Evolutionary conservation across 129 eudicot genomes (phyloP).

Genomic region (Artemisia tridentata): DNA sequence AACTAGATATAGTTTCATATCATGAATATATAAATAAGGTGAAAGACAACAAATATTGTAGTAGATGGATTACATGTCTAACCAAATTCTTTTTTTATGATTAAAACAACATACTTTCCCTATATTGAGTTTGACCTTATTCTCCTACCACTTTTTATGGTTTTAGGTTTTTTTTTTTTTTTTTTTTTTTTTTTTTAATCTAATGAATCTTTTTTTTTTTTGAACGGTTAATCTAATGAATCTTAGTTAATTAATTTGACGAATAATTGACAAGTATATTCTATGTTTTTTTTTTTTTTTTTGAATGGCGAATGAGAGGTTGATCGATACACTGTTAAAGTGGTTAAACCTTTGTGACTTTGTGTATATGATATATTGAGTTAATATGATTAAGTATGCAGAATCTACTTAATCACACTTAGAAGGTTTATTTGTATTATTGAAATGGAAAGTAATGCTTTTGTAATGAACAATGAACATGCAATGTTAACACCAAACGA

Average conservation of each 20-base stretch:
- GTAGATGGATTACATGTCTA: conserved; percentile 9
- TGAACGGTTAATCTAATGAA: background rate
- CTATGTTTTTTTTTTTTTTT: no score
- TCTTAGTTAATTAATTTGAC: background rate
- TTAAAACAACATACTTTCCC: background rate
- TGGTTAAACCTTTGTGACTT: no score
- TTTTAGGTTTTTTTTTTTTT: background rate
- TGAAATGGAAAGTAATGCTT: no score
- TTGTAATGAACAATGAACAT: no score
- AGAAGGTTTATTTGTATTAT: no score
- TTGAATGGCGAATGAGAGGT: no score
- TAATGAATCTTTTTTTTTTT: background rate
- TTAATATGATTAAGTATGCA: no score
- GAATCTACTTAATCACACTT: no score
- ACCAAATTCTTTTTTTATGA: background rate
- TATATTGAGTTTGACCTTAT: background rate
- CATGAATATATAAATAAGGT: background rate
- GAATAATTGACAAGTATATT: background rate
- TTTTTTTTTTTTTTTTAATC: no score
- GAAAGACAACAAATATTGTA: background rate
- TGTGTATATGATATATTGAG: no score
- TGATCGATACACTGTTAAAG: no score
- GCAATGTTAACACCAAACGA: no score
- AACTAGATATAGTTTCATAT: background rate
- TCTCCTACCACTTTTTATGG: background rate